Conservation (phyloP, 305 asterid genomes). For the Fraxinus nigra region DNA sequence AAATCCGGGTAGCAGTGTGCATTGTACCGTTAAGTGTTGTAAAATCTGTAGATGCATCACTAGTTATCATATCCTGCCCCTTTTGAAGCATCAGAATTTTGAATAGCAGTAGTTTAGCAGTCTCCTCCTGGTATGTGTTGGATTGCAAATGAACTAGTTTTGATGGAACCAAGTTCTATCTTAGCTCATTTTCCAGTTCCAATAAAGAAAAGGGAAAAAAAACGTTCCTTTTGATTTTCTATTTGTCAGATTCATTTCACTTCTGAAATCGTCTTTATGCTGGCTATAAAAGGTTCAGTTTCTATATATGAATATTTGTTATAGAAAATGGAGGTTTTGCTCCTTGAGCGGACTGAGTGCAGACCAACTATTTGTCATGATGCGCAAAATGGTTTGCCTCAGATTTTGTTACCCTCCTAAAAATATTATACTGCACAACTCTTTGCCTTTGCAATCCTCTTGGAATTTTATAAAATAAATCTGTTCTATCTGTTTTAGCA, state of each 20-base stretch:
- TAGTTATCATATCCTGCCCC: neutral
- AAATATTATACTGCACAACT: neutral
- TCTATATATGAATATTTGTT: neutral
- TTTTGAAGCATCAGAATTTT: neutral
- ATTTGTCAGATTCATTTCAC: neutral
- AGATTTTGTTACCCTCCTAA: neutral
- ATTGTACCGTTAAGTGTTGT: neutral
- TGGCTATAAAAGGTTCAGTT: neutral
- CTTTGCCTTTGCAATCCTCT: neutral
- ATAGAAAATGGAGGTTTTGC: neutral
- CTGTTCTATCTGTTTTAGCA: neutral
- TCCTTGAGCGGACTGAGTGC: neutral
- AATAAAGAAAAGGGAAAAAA: neutral
- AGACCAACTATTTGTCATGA: neutral
- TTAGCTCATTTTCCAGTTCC: neutral
- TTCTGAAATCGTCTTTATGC: neutral
- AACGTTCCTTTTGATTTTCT: neutral
- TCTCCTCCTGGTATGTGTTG: neutral
- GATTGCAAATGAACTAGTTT: neutral
- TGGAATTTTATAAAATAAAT: neutral
- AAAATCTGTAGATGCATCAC: neutral
- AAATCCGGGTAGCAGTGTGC: neutral
- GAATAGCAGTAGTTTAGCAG: neutral
- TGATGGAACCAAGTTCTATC: neutral
- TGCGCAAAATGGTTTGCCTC: neutral